Base-by-base conservation (phyloP, 2,329 filamentous ascomycete species). In the Emydomyces testavorans region DNA sequence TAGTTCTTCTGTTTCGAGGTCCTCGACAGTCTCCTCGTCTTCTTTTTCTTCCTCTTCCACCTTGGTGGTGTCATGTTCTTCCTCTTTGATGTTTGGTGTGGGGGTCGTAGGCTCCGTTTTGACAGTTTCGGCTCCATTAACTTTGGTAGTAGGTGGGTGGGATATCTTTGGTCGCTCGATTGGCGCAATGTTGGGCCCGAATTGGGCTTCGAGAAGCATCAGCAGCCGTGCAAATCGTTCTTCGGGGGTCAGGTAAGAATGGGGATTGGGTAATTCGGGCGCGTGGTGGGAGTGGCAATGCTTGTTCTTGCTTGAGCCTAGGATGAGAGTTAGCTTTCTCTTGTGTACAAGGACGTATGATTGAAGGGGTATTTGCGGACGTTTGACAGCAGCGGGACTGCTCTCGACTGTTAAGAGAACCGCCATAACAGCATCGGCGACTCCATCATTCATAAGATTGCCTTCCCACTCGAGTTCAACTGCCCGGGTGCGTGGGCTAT, bases 151-250 rank as follows among this genome's bases (percentile, higher is more conserved):
- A 10, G 47, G 24, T 11, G 39, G 46, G 46, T 56, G 60, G n/a
- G 60, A 55, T 24, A 69, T 57, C 63, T 63, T 80, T 76, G 51
- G 87, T 70, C 60, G 70, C 18, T 81, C 76, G 55, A 96, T 84
- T 3, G 90, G 88, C 0, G 77, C 73, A 49, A 96, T 80, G 51
- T 86, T 82, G 54, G 92, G 82, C 52, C 92, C 92, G 61, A 98
- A 98, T 64, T 98, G 92, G 2, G 89, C 85, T 71, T 98, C 92
- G 11, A 98, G 81, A 71, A 98, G 94, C 79, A 94, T 85, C 68
- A 93, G 83, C 16, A 98, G 79, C 28, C 90, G 82, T 53, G 83
- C 78, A 34, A 96, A 79, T 34, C 86, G 83, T 57, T 94, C 86
- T 37, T 82, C 74, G 0, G 88, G 74, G 7, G 76, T 76, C 35